phyloP scores from a whole-genome alignment of 148 eudicot genomes.

The Rhododendron williamsianum region DNA sequence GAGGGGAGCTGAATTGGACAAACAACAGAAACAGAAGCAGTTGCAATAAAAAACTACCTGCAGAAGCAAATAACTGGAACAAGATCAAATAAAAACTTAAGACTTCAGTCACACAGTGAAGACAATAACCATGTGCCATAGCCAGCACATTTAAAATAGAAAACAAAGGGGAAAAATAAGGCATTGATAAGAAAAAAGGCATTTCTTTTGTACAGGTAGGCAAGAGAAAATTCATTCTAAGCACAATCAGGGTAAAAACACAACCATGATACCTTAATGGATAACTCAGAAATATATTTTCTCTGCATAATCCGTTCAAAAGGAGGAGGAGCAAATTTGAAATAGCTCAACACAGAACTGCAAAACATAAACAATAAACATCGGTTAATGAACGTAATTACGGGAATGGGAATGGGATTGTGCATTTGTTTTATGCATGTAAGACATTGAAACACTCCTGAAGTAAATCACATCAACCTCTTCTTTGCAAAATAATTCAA shows the following conservation, averaged over 20 bases:
- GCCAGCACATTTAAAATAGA: not conserved
- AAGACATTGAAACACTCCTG: too few relatives aligned
- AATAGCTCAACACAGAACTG: constrained; percentile 67
- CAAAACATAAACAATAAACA: constrained; percentile 14
- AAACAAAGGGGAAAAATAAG: not conserved
- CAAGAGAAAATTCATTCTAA: not conserved
- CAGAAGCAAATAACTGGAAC: not conserved
- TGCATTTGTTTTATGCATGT: not conserved
- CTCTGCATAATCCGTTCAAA: constrained; percentile 50
- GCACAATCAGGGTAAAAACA: not conserved
- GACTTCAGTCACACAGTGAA: not conserved
- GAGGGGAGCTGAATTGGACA: not conserved
- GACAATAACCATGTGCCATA: not conserved
- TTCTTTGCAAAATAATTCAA: not conserved
- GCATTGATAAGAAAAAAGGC: not conserved
- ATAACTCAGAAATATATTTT: constrained; percentile 21
- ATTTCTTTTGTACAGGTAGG: not conserved
- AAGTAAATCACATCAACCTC: not conserved
- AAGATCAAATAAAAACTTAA: not conserved
- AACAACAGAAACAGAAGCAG: not conserved
- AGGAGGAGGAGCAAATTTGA: constrained; percentile 70
- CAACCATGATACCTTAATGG: constrained; percentile 30
- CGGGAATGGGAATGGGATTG: too few relatives aligned
- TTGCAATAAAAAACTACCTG: not conserved
- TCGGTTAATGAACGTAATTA: not conserved